phyloP scores from a whole-genome alignment of 176 grass and related monocot genomes.

The Hordeum marinum region DNA sequence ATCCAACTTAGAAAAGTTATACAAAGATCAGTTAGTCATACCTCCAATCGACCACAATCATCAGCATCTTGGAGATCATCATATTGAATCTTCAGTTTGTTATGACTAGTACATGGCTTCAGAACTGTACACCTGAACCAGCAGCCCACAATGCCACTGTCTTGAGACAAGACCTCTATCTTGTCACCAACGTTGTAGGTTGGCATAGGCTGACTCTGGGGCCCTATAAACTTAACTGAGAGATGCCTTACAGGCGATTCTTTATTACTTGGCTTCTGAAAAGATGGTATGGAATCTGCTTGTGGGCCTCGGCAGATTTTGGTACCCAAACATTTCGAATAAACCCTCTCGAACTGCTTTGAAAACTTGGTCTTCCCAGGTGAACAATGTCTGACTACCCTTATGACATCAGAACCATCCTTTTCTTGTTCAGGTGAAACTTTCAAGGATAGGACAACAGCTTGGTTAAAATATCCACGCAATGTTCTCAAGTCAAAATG shows the following conservation, averaged over 20 bases:
- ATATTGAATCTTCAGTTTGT: slow-evolving; percentile 83
- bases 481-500: slow-evolving; percentile 83
- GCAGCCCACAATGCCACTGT: slow-evolving; percentile 93
- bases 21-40: slow-evolving; percentile 21
- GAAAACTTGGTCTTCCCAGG: slow-evolving; percentile 44
- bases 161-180: slow-evolving; percentile 89
- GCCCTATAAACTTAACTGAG: slow-evolving; percentile 43
- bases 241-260: slow-evolving; percentile 34
- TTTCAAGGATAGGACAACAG: slow-evolving; percentile 53
- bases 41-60: slow-evolving; percentile 77
- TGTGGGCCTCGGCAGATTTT: slow-evolving; percentile 49
- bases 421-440: slow-evolving; percentile 49
- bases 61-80: slow-evolving; percentile 89
- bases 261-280: slow-evolving; percentile 41
- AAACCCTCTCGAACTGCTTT: slow-evolving; percentile 56
- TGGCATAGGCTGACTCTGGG: slow-evolving; percentile 45
- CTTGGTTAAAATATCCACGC: slow-evolving; percentile 90
- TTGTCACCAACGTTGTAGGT: slow-evolving; percentile 64
- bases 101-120: slow-evolving; percentile 62
- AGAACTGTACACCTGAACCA: slow-evolving; percentile 96
- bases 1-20: slow-evolving; percentile 12
- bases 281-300: slow-evolving; percentile 43
- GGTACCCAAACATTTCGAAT: slow-evolving; percentile 51
- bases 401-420: slow-evolving; percentile 18
- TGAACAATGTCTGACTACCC: slow-evolving; percentile 3